Evolutionary conservation across 225 moss, liverwort and hornwort species (phyloP), one percentile per base, ranked within the genome.

Genomic region (Physcomitrellopsis africana): DNA sequence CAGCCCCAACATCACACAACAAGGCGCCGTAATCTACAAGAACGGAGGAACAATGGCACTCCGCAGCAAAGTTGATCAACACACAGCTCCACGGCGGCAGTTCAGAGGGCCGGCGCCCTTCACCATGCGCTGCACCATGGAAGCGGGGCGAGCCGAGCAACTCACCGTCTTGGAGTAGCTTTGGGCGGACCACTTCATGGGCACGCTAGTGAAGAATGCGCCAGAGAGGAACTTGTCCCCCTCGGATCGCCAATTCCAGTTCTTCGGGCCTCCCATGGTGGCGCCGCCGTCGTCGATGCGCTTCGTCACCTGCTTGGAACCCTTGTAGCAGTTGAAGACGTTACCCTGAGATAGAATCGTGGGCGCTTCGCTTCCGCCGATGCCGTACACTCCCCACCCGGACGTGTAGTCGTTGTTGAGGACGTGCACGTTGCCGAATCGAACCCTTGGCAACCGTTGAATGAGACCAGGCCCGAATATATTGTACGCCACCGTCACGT

Each of bases 401-500:
- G 83, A 19, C 0, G 77, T 77, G 65, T 86, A 89, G 41, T 89
- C 86, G 57, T 89, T 89, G 76, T 89, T 89, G 45, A 84, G 7
- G 0, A 89, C 80, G 9, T 89, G 89, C 45, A 80, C 81, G 11
- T 72, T 58, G 0, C 89, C 89, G 27, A 60, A 84, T 0, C 89
- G 80, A 1, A 63, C 86, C 8, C 93, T 77, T 27, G 92, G 95
- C 82, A 92, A 16, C 0, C 95, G 81, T 69, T 93, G 90, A 19
- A 18, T 69, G 37, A 96, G 76, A 0, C 76, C 68, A 0, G 89
- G 87, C 0, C 90, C 93, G 49, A 96, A 96, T 0, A 80, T 23
- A 72, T 96, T 96, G 74, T 89, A 90, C 0, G 92, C 92, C 3
- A 96, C 78, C 0, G 93, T 96, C 8, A 90, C 87, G 11, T 54